Conservation (phyloP, 352 stramenopile genomes). For the Phytophthora pistaciae region DNA sequence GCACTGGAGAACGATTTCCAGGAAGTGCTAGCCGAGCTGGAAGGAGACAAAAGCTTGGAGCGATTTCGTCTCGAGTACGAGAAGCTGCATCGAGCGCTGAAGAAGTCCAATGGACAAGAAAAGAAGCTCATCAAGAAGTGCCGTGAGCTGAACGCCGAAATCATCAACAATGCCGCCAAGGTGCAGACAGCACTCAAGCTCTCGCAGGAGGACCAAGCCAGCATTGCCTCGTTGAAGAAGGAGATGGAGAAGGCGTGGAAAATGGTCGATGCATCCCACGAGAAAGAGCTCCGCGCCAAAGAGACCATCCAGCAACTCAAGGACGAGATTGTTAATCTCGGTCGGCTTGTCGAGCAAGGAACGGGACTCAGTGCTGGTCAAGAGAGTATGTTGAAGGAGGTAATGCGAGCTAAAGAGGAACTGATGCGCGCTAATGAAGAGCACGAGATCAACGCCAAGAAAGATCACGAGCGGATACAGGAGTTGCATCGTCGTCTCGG, state of each 20-base stretch:
- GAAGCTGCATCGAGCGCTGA: slow-evolving; percentile 94
- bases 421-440: slow-evolving; percentile 89
- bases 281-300: slow-evolving; percentile 95
- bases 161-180: slow-evolving; percentile 97
- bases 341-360: slow-evolving; percentile 95
- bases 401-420: slow-evolving; percentile 92
- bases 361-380: slow-evolving; percentile 92
- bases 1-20: slow-evolving; percentile 95
- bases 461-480: slow-evolving; percentile 84
- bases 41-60: slow-evolving; percentile 94
- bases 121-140: slow-evolving; percentile 97
- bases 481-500: slow-evolving; percentile 75
- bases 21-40: slow-evolving; percentile 92
- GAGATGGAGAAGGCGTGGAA: slow-evolving; percentile 97
- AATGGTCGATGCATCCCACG: slow-evolving; percentile 95
- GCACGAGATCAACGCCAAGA: slow-evolving; percentile 81
- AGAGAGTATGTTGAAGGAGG: slow-evolving; percentile 94
- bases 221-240: slow-evolving; percentile 94
- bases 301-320: slow-evolving; percentile 96
- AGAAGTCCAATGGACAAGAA: slow-evolving; percentile 95
- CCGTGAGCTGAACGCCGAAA: slow-evolving; percentile 95
- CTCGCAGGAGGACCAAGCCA: slow-evolving; percentile 94
- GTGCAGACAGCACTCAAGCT: slow-evolving; percentile 96
- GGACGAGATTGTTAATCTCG: slow-evolving; percentile 96
- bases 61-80: slow-evolving; percentile 96